These are phyloP conservation scores for Leccinum pseudoinsigne DNA, from an alignment of 1,284 basidiomycete genomes.

Conservation along the genomic window DNA sequence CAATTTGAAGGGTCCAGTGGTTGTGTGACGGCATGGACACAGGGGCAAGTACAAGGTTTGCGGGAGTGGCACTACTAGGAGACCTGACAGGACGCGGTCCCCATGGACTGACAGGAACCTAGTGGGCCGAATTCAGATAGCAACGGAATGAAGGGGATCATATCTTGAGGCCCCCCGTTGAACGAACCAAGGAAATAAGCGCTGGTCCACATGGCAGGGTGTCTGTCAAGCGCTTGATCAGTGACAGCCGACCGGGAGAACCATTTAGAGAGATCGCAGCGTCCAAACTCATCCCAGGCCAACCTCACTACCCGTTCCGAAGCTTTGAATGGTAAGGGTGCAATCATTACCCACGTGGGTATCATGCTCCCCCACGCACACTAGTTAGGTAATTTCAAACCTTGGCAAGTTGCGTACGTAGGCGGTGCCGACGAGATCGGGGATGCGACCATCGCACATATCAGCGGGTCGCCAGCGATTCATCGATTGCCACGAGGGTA, in stretches of 20 bases:
- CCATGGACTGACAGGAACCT: conserved; percentile 17
- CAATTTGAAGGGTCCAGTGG: conserved; percentile 20
- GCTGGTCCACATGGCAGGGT: conserved; percentile 3
- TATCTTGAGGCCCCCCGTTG: neutral
- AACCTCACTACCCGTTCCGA: neutral
- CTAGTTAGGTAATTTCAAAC: conserved; percentile 8
- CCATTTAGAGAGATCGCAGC: conserved; percentile 1
- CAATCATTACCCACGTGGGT: conserved; percentile 4
- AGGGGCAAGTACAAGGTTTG: conserved; percentile 5
- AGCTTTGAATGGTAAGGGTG: neutral
- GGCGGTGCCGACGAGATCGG: conserved; percentile 17
- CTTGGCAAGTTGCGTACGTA: neutral
- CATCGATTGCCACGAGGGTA: conserved; percentile 26
- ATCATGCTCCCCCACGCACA: neutral
- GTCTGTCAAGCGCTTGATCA: conserved; percentile 1
- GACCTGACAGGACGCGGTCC: conserved; percentile 12
- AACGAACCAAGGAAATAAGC: conserved; percentile 2
- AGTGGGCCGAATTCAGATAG: conserved; percentile 3
- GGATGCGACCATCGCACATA: conserved; percentile 25
- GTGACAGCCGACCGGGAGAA: conserved; percentile 9
- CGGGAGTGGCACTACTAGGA: conserved; percentile 4
- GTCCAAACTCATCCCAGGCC: neutral
- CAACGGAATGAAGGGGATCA: conserved; percentile 6
- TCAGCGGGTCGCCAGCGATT: conserved; percentile 17
- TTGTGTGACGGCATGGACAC: conserved; percentile 12